Evolutionary conservation across 1,139 yeast species (phyloP), one percentile per base, ranked within the genome.

Genomic region (Scheffersomyces illinoinensis): DNA sequence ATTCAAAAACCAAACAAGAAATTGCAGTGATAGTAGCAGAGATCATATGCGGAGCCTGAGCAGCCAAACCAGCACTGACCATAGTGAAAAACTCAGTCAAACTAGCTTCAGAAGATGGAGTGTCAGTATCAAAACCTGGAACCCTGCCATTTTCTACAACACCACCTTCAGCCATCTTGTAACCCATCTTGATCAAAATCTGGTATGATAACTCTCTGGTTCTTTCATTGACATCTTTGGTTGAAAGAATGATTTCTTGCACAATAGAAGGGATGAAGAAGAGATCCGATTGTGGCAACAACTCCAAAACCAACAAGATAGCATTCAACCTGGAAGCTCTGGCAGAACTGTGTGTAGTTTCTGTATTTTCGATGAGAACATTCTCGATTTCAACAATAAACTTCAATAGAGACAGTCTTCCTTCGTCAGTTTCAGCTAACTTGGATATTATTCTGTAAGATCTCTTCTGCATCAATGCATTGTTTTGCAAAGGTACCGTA

Each of bases 1-100:
- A 96, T 74, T 95, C 98, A 73, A 87, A 95, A 53, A 95, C 83
- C 57, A 93, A 79, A 70, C 98, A 88, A 52, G 97, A 88, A 58
- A 95, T 81, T 0, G 97, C 97, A 8, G 97, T 92, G 64, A 96
- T 88, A 18, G 98, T 89, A 19, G 98, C 98, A 68, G 97, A 91
- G 54, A 95, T 90, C 97, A 93, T 93, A 74, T 93, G 97, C 46
- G 96, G 95, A 51, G 96, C 85, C 66, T 90, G 89, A 57, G 97
- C 98, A 48, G 96, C 97, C 65, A 96, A 82, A 76, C 99, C 99
- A 53, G 98, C 99, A 74, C 96, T 87, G 24, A 95, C 90, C 90
- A 95, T 92, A 47, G 96, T 92, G 77, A 95, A 91, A 71, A 82
- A 93, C 74, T 93, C 98, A 53, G 87, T 84, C 61, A 95, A 81